Conservation (phyloP, 2,329 filamentous ascomycete species). For the Didymella keratinophila region DNA sequence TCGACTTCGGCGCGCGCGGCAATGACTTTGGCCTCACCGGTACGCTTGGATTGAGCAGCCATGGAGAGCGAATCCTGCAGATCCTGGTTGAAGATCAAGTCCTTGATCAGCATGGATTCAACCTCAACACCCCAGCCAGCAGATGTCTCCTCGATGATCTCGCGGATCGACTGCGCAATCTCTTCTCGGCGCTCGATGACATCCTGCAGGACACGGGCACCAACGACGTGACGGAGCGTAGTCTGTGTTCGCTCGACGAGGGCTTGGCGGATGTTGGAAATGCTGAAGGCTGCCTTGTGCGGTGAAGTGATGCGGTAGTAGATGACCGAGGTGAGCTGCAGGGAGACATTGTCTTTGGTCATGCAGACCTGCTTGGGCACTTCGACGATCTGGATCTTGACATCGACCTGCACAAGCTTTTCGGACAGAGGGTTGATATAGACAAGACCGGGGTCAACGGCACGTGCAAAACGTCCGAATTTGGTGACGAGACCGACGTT, state of each 20-base stretch:
- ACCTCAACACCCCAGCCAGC: constrained; percentile 94
- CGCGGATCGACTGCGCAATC: constrained; percentile 90
- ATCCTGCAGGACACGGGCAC: constrained; percentile 93
- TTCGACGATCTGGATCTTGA: constrained; percentile 99
- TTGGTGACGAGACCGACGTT: constrained; percentile 95
- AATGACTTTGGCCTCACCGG: constrained; percentile 98
- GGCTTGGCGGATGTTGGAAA: constrained; percentile 93
- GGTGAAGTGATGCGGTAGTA: constrained; percentile 98
- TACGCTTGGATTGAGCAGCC: constrained; percentile 98
- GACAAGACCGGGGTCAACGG: constrained; percentile 94
- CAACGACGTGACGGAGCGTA: constrained; percentile 94
- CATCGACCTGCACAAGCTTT: constrained; percentile 87
- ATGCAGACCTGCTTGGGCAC: constrained; percentile 97
- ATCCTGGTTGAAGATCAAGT: constrained; percentile 96
- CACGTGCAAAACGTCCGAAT: constrained; percentile 93
- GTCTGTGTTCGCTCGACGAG: constrained; percentile 98
- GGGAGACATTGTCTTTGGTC: constrained; percentile 98
- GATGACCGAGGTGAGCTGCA: constrained; percentile 94
- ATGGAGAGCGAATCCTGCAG: constrained; percentile 96
- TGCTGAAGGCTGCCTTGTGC: constrained; percentile 97
- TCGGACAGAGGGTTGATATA: constrained; percentile 97
- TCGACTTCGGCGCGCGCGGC: constrained; percentile 96
- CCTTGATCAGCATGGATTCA: constrained; percentile 99
- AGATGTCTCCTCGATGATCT: constrained; percentile 97
- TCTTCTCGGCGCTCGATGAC: constrained; percentile 98